phyloP scores from a whole-genome alignment of 192 early-diverging fungal genomes.

The Diversispora epigaea region DNA sequence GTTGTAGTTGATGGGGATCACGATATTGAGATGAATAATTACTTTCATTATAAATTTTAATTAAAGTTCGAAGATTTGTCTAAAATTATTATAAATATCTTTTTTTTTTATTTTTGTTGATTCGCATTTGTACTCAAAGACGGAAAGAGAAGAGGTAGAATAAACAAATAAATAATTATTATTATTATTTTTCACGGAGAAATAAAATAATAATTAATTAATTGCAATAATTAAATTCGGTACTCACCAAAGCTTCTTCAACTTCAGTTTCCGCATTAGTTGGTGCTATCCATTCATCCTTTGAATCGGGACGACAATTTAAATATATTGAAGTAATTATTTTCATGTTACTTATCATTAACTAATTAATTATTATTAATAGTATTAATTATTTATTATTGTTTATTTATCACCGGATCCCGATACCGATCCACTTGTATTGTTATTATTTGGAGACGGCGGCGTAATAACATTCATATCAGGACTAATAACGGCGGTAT shows the following conservation, averaged over 20 bases:
- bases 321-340: constrained; percentile 75
- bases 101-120: no score
- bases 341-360: constrained; percentile 66
- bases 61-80: constrained; percentile 62
- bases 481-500: no score
- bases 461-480: no score
- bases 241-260: constrained; percentile 67
- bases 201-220: background rate
- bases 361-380: no score
- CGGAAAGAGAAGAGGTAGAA: no score
- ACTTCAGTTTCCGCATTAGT: constrained; percentile 65
- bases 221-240: background rate
- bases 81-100: constrained; percentile 15
- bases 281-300: constrained; percentile 70
- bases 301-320: constrained; percentile 57
- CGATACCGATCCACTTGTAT: no score
- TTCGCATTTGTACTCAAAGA: no score
- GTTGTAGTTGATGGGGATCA: background rate
- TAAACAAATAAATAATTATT: no score
- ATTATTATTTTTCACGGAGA: no score
- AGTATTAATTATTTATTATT: no score
- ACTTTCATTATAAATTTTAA: constrained; percentile 61
- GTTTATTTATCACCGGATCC: no score
- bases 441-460: no score
- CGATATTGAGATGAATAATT: constrained; percentile 40